phyloP scores from a whole-genome alignment of 2,329 filamentous ascomycete species.

The Aspergillus udagawae region DNA sequence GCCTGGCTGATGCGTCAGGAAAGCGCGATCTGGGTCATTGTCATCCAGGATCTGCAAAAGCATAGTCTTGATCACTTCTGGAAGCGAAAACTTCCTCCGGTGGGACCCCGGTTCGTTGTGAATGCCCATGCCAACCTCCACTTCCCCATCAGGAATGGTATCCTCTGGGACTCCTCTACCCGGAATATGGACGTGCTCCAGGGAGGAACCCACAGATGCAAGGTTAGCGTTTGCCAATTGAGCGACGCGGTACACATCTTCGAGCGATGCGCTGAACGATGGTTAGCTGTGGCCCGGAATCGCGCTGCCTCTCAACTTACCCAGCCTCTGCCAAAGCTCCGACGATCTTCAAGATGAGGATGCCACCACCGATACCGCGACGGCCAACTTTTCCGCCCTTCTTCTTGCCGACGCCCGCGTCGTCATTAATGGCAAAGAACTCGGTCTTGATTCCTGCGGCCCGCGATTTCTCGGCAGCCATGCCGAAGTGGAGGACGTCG shows the following conservation, averaged over 20 bases:
- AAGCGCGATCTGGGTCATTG: constrained; percentile 61
- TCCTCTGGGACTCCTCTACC: constrained; percentile 62
- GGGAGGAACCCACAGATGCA: constrained; percentile 78
- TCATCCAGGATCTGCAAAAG: constrained; percentile 60
- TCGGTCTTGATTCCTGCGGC: constrained; percentile 73
- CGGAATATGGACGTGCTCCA: constrained; percentile 91
- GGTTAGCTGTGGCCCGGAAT: constrained; percentile 1
- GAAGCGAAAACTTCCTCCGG: constrained; percentile 47
- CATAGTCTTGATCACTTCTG: constrained; percentile 57
- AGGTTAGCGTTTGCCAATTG: constrained; percentile 69
- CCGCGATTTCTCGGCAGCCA: constrained; percentile 88
- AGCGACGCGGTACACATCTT: constrained; percentile 70
- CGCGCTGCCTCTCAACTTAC: constrained; percentile 25
- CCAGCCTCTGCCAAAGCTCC: constrained; percentile 77
- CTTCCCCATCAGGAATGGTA: constrained; percentile 48
- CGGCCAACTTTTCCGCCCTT: constrained; percentile 89
- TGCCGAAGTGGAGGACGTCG: constrained; percentile 85
- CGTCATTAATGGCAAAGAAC: constrained; percentile 89
- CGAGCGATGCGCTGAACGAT: constrained; percentile 47
- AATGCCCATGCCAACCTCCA: constrained; percentile 71
- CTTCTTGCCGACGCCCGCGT: constrained; percentile 78
- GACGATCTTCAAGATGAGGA: constrained; percentile 84
- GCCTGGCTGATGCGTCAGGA: constrained; percentile 52
- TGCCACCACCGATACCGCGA: constrained; percentile 85
- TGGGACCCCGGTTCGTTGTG: constrained; percentile 61